These are phyloP conservation scores for Gardenia jasminoides DNA, from an alignment of 257 asterid genomes.

Conservation along the genomic window DNA sequence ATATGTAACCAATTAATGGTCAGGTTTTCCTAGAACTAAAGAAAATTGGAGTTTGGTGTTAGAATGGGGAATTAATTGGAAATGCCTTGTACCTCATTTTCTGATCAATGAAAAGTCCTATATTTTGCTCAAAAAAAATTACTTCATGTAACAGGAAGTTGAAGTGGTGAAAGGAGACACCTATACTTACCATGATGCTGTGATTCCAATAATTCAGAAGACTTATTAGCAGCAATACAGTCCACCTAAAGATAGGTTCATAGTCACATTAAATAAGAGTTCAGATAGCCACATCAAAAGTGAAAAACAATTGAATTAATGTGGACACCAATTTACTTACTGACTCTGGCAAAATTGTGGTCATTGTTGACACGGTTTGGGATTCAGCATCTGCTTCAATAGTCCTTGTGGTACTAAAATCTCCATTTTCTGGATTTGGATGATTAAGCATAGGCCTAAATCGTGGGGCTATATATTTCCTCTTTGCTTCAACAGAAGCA, in stretches of 20 bases:
- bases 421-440: slow-evolving; percentile 36
- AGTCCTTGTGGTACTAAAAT: slow-evolving; percentile 26
- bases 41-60: no score
- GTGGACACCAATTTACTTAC: slow-evolving; percentile 20
- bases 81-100: no score
- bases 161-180: not conserved
- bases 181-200: slow-evolving; percentile 42
- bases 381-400: slow-evolving; percentile 33
- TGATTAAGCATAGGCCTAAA: slow-evolving; percentile 29
- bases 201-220: slow-evolving; percentile 32
- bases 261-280: not conserved
- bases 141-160: not conserved
- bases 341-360: slow-evolving; percentile 19
- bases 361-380: slow-evolving; percentile 10
- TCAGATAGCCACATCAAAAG: not conserved
- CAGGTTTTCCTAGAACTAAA: no score
- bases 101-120: no score
- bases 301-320: slow-evolving; percentile 12
- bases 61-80: no score
- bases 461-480: slow-evolving; percentile 73
- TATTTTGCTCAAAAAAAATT: no score
- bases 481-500: slow-evolving; percentile 90
- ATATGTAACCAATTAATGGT: no score
- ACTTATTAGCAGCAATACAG: slow-evolving; percentile 20
- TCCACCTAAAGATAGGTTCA: slow-evolving; percentile 37